Percentiles rank a stretch among this genome's conserved stretches.
Evolutionary conservation across 2,329 filamentous ascomycete genomes (phyloP).

Genomic region (Colletotrichum sp.): DNA sequence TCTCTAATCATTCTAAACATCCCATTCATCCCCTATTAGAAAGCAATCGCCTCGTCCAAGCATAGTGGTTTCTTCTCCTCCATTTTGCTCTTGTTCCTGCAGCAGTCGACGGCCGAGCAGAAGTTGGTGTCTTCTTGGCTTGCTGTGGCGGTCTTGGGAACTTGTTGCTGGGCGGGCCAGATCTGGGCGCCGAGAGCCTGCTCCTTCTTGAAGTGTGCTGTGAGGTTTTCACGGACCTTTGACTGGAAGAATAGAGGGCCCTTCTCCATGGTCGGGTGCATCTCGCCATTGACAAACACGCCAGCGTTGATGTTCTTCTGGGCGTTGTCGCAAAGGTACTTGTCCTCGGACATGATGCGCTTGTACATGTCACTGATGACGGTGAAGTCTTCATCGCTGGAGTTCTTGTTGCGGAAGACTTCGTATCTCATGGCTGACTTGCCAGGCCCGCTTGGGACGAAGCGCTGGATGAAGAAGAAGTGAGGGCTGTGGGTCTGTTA

Average conservation of each 20-base stretch:
- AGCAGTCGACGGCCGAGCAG: constrained; percentile 39
- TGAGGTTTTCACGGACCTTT: constrained; percentile 50
- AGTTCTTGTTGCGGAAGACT: constrained; percentile 65
- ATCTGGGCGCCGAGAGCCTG: constrained; percentile 49
- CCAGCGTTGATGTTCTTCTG: constrained; percentile 67
- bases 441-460: constrained; percentile 58
- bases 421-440: constrained; percentile 65
- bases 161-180: constrained; percentile 52
- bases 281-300: constrained; percentile 66
- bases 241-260: constrained; percentile 63
- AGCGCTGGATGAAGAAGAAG: constrained; percentile 69
- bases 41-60: constrained; percentile 26
- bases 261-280: constrained; percentile 66
- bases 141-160: constrained; percentile 29
- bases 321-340: constrained; percentile 62
- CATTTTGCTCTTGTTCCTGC: constrained; percentile 20
- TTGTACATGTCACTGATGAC: constrained; percentile 65
- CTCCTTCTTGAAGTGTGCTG: constrained; percentile 52
- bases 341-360: constrained; percentile 69
- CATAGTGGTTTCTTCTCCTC: constrained; percentile 11
- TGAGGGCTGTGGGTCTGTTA: constrained; percentile 46
- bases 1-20: not conserved
- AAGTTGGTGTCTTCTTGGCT: constrained; percentile 34
- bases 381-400: constrained; percentile 62
- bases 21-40: constrained; percentile 2